These are phyloP conservation scores for Eucalyptus cladocalyx DNA, from an alignment of 345 rosid species.

Conservation along the genomic window DNA sequence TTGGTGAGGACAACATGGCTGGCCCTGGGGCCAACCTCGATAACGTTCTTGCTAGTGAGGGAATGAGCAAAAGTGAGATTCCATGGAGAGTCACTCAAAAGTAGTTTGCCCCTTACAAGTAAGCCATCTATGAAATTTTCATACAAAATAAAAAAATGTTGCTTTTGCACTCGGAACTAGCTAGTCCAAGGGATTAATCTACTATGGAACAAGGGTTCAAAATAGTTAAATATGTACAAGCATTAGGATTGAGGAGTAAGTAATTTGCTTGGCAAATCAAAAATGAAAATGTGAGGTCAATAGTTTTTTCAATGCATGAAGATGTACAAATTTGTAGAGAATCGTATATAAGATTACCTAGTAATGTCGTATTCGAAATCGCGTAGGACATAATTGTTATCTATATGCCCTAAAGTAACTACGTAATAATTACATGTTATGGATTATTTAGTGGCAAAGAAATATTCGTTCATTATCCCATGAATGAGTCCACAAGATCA, in stretches of 20 bases:
- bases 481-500: no score
- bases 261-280: background rate
- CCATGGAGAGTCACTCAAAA: background rate
- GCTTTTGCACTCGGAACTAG: background rate
- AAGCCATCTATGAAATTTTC: background rate
- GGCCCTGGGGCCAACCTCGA: background rate
- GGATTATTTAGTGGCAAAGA: no score
- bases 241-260: background rate
- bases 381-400: no score
- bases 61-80: rapidly evolving
- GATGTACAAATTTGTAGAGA: background rate
- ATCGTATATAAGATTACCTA: background rate
- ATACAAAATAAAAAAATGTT: no score
- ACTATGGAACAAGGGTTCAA: background rate
- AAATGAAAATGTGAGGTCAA: background rate
- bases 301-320: background rate
- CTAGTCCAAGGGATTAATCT: no score
- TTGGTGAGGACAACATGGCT: background rate
- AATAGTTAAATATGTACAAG: background rate
- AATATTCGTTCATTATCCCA: no score
- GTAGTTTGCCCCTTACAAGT: background rate
- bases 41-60: background rate
- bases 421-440: no score
- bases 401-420: no score
- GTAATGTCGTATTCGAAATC: no score